phyloP scores from a whole-genome alignment of 768 basidiomycete species.

The Termitomyces sp. region DNA sequence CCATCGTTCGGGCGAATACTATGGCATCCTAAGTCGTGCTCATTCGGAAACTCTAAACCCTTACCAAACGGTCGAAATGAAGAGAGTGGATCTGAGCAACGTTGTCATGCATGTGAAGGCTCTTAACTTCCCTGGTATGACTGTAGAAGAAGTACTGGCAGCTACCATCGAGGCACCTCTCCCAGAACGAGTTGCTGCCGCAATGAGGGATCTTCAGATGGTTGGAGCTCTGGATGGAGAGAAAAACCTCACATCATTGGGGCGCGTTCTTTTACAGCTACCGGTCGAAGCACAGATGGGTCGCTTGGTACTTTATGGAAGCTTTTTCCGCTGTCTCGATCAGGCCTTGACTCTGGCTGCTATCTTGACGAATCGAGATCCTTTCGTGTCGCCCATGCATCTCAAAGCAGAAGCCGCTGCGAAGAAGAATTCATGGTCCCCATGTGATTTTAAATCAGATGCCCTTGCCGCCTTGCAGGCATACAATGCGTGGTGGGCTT shows the following conservation, averaged over 20 bases:
- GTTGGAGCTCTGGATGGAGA: slow-evolving; percentile 79
- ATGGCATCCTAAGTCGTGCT: slow-evolving; percentile 66
- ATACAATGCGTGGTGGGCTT: slow-evolving; percentile 74
- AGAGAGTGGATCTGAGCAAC: slow-evolving; percentile 81
- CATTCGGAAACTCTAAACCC: slow-evolving; percentile 60
- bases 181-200: slow-evolving; percentile 66
- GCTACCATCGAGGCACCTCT: slow-evolving; percentile 89
- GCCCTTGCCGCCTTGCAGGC: slow-evolving; percentile 74
- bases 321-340: slow-evolving; percentile 91
- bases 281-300: slow-evolving; percentile 91
- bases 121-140: slow-evolving; percentile 79
- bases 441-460: slow-evolving; percentile 80
- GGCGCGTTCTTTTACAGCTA: slow-evolving; percentile 81
- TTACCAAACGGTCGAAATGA: slow-evolving; percentile 95
- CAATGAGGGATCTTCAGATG: slow-evolving; percentile 75
- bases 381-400: slow-evolving; percentile 81
- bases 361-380: slow-evolving; percentile 84
- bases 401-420: slow-evolving; percentile 65
- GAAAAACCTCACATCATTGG: slow-evolving; percentile 80
- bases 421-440: slow-evolving; percentile 75
- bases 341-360: slow-evolving; percentile 88
- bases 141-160: slow-evolving; percentile 81
- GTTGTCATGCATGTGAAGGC: slow-evolving; percentile 98
- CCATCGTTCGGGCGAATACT: slow-evolving; percentile 89
- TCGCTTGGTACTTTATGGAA: slow-evolving; percentile 82